Evolutionary conservation across 2,329 filamentous ascomycete genomes (phyloP), one percentile per base, ranked within the genome.

Genomic region (Penicillium sp.): DNA sequence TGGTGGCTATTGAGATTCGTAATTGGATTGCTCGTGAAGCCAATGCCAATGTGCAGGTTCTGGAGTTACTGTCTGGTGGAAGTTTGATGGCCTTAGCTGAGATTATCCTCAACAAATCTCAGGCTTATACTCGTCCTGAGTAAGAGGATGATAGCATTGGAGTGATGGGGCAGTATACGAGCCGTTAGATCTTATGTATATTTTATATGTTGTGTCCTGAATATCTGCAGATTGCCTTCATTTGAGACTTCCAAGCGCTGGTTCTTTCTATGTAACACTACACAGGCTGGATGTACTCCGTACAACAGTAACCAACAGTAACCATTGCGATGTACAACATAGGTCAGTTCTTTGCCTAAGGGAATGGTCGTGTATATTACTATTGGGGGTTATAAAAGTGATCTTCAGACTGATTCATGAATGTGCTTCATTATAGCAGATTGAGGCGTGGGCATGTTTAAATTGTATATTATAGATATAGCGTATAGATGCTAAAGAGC

Each of bases 361-460:
- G 23, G 73, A 1, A 67, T 76, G 63, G 64, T 75, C 38, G 71
- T 69, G 2, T 76, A 76, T 40, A 68, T 76, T 27, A 76, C 71
- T 2, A 65, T 76, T n/a, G 72, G 71, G 71, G 67, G 73, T 19
- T 68, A 74, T 49, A 65, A 67, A 10, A 48, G n/a, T 38, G 37
- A 5, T 19, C 4, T 4, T 19, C 4, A 19, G 9, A 12, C 37
- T 40, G 37, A 40, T 19, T 40, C 17, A 4, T 19, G 37, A 40
- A 40, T 40, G 37, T 19, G 37, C 13, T 35, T 17, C 15, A 40
- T 10, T 19, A 40, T 50, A 57, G 25, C 13, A 52, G 42, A 17
- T 40, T 40, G 8, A 40, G 33, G 17, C 15, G 33, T 21, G 8
- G n/a, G 4, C 15, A 6, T 40, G n/a, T 9, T 6, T 40, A 21